Evolutionary conservation across 345 rosid genomes (phyloP).

Genomic region (Camelina hispida): DNA sequence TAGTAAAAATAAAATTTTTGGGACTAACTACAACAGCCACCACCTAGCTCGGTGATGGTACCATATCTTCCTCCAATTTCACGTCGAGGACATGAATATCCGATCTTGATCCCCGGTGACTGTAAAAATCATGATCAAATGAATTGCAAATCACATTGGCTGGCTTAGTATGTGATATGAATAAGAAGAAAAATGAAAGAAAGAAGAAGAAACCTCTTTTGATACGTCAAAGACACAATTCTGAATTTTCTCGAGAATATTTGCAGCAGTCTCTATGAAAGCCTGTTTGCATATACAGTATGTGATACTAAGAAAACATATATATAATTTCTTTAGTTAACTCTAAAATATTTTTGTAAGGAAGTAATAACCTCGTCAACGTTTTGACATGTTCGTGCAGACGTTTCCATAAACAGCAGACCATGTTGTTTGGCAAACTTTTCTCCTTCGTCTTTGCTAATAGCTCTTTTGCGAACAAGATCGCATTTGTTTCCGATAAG

Average conservation of each 20-base stretch:
- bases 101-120: slow-evolving; percentile 75
- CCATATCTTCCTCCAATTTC: slow-evolving; percentile 70
- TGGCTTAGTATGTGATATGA: too few relatives aligned
- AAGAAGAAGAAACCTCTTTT: slow-evolving; percentile 51
- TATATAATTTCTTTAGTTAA: neutral
- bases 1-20: too few relatives aligned
- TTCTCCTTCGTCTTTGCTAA: slow-evolving; percentile 95
- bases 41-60: slow-evolving; percentile 55
- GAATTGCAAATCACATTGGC: neutral
- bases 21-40: slow-evolving; percentile 67
- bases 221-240: slow-evolving; percentile 79
- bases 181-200: neutral
- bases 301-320: neutral
- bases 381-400: slow-evolving; percentile 94
- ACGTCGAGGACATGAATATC: slow-evolving; percentile 75
- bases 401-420: slow-evolving; percentile 84
- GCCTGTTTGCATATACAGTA: slow-evolving; percentile 54
- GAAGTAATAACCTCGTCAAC: slow-evolving; percentile 83
- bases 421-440: slow-evolving; percentile 92
- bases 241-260: slow-evolving; percentile 81
- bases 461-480: slow-evolving; percentile 84
- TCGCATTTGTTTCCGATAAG: slow-evolving; percentile 88
- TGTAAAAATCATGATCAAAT: neutral
- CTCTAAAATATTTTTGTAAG: neutral
- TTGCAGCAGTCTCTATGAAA: slow-evolving; percentile 80